Evolutionary conservation across 805 yeast species (phyloP), one percentile per base, ranked within the genome.

Genomic region (Hanseniaspora taiwanica): DNA sequence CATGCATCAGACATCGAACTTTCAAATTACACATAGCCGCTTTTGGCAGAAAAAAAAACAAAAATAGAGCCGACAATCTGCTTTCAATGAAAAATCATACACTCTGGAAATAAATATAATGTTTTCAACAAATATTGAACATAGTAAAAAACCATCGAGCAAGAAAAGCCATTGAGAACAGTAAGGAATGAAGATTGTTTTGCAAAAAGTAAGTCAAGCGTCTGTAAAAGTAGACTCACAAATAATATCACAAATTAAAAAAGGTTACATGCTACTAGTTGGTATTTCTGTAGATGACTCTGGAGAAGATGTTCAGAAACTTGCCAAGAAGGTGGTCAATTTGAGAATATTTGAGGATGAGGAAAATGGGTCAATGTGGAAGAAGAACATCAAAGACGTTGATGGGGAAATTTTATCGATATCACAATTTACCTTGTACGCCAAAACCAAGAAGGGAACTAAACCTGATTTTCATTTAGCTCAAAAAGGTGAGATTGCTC

Each of bases 391-490:
- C 1, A 70, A 65, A 14, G 93, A 85, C 36, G 62, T 72, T 16
- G 59, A 68, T 2, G 93, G 85, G 12, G 80, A 81, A 50, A 76
- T 91, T 3, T 60, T 91, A 6, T 80, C 93, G 2, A 89, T 91
- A 1, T 84, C 96, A 2, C 98, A 91, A 55, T 91, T 91, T 62
- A 91, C 98, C 0, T 65, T 91, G 32, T 75, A 80, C 56, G 98
- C 85, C 0, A 80, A 72, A 33, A 74, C 91, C 17, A 81, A 76
- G 48, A 91, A 91, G 56, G 97, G 96, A 10, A 71, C 95, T 1
- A 89, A 89, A 54, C 97, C 98, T 0, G 96, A 91, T 54, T 85
- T 91, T 59, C 97, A 89, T 54, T 65, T 66, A 44, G 97, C 97
- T 0, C 94, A 87, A 43, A 83, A 80, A 58, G 95, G 96, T 16